A percentile compares a stretch with the other conserved stretches of the same genome.
These are phyloP conservation scores for Aspergillus melleus DNA, from an alignment of 2,329 filamentous ascomycete species.

Conservation along the genomic window DNA sequence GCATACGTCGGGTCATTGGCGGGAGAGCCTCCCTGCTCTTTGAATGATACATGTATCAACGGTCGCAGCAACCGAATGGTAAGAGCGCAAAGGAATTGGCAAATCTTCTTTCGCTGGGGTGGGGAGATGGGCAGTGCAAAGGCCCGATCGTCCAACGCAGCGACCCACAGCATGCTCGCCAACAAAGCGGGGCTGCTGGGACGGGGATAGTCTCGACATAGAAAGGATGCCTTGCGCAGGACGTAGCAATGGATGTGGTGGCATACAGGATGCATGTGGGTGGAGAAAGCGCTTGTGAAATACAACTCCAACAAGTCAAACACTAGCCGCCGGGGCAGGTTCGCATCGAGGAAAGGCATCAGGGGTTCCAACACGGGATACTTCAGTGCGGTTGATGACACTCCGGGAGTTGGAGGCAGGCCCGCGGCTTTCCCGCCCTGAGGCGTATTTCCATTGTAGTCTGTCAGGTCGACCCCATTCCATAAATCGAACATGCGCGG, in stretches of 20 bases:
- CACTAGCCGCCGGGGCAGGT: conserved; percentile 75
- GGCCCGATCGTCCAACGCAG: conserved; percentile 88
- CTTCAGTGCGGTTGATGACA: conserved; percentile 51
- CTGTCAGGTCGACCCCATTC: conserved; percentile 30
- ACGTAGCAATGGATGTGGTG: conserved; percentile 88
- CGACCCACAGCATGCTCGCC: conserved; percentile 95
- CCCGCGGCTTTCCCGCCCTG: conserved; percentile 58
- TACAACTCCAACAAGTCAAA: conserved; percentile 90
- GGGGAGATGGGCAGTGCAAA: conserved; percentile 81
- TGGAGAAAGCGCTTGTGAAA: conserved; percentile 84
- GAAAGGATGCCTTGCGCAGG: conserved; percentile 81
- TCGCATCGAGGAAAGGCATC: conserved; percentile 73
- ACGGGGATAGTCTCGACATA: conserved; percentile 77
- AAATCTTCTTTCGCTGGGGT: conserved; percentile 78
- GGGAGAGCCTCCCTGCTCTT: conserved; percentile 47
- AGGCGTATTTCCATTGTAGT: conserved; percentile 45
- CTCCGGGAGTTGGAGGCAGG: conserved; percentile 51
- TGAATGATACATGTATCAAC: conserved; percentile 71
- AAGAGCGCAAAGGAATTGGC: conserved; percentile 82
- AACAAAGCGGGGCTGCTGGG: conserved; percentile 81
- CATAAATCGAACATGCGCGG: conserved; percentile 33
- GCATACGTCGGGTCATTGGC: conserved; percentile 47
- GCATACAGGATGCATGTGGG: conserved; percentile 84
- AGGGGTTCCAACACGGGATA: conserved; percentile 85
- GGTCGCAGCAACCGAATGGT: conserved; percentile 83